Percentiles rank a stretch among this genome's conserved stretches.
These are phyloP conservation scores for Ramichloridium luteum DNA, from an alignment of 2,329 filamentous ascomycete species.

Conservation along the genomic window DNA sequence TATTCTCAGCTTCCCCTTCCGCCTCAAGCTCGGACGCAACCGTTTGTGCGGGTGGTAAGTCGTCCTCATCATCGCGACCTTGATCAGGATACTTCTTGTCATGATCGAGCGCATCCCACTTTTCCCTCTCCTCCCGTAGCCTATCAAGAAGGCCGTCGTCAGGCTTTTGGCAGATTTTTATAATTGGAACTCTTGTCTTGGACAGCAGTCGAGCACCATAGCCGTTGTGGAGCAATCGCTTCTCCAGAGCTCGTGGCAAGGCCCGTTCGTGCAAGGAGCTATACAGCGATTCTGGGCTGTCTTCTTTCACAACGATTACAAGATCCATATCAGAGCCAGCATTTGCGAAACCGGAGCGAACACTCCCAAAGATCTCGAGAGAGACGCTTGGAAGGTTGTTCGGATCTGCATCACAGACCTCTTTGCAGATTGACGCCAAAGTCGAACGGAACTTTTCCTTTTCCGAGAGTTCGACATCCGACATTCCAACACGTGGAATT, in stretches of 20 bases:
- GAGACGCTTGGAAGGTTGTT: slow-evolving; percentile 44
- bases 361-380: slow-evolving; percentile 68
- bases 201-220: slow-evolving; percentile 67
- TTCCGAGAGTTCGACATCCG: slow-evolving; percentile 47
- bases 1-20: slow-evolving; percentile 3
- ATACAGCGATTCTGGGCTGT: slow-evolving; percentile 13
- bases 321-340: slow-evolving; percentile 88
- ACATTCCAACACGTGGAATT: slow-evolving; percentile 51
- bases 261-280: slow-evolving; percentile 37
- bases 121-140: slow-evolving; percentile 52
- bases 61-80: slow-evolving; percentile 14
- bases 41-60: slow-evolving; percentile 3
- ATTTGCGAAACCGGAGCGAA: slow-evolving; percentile 74
- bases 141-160: slow-evolving; percentile 46
- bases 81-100: slow-evolving; percentile 33
- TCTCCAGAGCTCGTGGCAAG: slow-evolving; percentile 64
- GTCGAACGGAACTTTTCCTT: slow-evolving; percentile 58
- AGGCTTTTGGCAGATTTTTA: slow-evolving; percentile 71
- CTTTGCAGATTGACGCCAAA: slow-evolving; percentile 53
- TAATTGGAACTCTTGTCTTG: slow-evolving; percentile 70
- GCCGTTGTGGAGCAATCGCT: slow-evolving; percentile 56
- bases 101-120: slow-evolving; percentile 52
- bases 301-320: slow-evolving; percentile 51
- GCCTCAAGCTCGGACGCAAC: too few relatives aligned
- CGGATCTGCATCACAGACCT: slow-evolving; percentile 41